Evolutionary conservation across 768 basidiomycete genomes (phyloP).

Genomic region (Phylloporus arenicola): DNA sequence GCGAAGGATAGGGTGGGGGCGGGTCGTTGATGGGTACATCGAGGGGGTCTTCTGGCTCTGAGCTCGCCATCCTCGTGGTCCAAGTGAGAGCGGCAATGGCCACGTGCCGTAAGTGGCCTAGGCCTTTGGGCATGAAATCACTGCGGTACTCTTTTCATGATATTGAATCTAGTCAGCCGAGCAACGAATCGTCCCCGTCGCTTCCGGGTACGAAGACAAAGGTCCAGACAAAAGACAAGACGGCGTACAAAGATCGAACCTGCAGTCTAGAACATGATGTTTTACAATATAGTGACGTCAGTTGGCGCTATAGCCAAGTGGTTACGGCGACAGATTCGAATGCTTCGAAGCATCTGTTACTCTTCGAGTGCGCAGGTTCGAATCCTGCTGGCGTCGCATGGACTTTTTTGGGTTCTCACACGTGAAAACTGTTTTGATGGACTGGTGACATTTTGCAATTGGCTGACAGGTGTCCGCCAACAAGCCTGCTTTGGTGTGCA

Average conservation of each 20-base stretch:
- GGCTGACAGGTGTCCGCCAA: slow-evolving; percentile 1
- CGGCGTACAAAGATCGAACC: neutral
- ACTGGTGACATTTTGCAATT: neutral
- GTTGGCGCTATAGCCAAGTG: slow-evolving; percentile 62
- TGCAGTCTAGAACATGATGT: neutral
- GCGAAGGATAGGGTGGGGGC: slow-evolving; percentile 66
- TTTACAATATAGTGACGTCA: neutral
- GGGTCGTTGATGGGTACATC: slow-evolving; percentile 41
- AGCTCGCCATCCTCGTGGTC: slow-evolving; percentile 7
- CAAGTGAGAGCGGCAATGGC: neutral
- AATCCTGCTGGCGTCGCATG: slow-evolving; percentile 57
- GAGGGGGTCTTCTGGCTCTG: slow-evolving; percentile 6
- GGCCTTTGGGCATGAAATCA: neutral
- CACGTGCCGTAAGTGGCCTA: slow-evolving; percentile 5
- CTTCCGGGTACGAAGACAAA: no score
- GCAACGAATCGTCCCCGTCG: neutral
- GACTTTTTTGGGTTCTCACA: slow-evolving; percentile 6
- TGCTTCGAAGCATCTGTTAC: slow-evolving; percentile 46
- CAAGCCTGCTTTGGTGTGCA: neutral
- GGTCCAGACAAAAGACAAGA: neutral
- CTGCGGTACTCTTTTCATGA: neutral
- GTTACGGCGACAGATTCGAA: slow-evolving; percentile 76
- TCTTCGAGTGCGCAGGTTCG: slow-evolving; percentile 65
- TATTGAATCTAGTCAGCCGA: neutral
- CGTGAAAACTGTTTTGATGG: neutral